Conservation (phyloP, 2,329 filamentous ascomycete genomes). For the Aschersonia sp. region DNA sequence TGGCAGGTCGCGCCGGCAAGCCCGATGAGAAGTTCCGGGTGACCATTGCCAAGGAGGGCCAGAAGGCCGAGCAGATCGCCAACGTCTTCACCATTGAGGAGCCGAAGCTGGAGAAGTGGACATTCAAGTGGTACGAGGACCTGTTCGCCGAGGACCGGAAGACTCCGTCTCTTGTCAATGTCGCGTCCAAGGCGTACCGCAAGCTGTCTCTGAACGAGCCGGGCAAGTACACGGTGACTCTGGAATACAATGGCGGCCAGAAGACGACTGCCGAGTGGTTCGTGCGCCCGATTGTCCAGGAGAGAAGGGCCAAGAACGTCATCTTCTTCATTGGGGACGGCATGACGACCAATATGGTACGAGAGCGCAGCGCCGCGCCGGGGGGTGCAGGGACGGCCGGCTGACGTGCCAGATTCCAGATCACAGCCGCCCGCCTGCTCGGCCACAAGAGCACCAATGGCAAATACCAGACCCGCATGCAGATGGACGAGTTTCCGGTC, state of each 20-base stretch:
- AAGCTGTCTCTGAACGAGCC: conserved; percentile 63
- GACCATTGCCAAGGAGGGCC: conserved; percentile 52
- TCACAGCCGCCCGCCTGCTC: conserved; percentile 65
- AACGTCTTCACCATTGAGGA: conserved; percentile 57
- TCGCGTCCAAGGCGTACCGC: conserved; percentile 66
- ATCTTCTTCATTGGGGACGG: conserved; percentile 70
- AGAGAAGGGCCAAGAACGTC: conserved; percentile 71
- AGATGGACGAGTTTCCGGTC: conserved; percentile 74
- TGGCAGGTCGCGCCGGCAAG: conserved; percentile 22
- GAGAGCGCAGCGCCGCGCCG: conserved; percentile 1
- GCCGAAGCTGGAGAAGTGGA: conserved; percentile 64
- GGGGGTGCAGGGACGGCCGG: too few relatives aligned
- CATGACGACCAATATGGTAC: conserved; percentile 57
- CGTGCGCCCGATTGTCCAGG: conserved; percentile 54
- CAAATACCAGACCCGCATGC: conserved; percentile 62
- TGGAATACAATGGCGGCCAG: conserved; percentile 60
- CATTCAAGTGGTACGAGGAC: conserved; percentile 76
- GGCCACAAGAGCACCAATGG: conserved; percentile 75
- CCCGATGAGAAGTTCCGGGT: conserved; percentile 65
- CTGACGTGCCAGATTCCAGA: conserved; percentile 16
- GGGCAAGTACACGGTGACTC: conserved; percentile 61
- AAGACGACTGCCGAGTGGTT: conserved; percentile 63
- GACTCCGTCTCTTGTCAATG: conserved; percentile 60
- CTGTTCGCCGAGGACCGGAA: conserved; percentile 61
- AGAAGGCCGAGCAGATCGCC: conserved; percentile 36